Percentiles rank a stretch among this genome's conserved stretches.
Conservation (phyloP, 345 rosid species). For the Camelina sativa region DNA sequence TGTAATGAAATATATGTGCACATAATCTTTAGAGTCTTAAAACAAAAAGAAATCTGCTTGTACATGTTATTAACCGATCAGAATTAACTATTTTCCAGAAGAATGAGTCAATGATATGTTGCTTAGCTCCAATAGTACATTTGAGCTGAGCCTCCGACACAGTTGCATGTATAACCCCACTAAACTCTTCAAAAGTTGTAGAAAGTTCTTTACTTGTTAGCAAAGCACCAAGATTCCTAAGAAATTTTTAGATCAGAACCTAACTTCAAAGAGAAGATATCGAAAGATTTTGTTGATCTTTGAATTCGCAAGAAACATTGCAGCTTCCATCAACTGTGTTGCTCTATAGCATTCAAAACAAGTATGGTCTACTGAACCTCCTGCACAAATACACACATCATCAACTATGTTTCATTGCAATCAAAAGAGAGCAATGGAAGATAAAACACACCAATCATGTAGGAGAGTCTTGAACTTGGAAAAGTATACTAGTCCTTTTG, state of each 20-base stretch:
- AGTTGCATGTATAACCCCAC: not conserved
- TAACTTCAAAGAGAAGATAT: slow-evolving; percentile 4
- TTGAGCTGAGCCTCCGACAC: not conserved
- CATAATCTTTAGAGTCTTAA: not conserved
- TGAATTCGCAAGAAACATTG: not conserved
- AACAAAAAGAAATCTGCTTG: not conserved
- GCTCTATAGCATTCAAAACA: no score
- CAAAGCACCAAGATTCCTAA: slow-evolving; percentile 15
- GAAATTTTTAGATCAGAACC: not conserved
- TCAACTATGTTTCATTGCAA: not conserved
- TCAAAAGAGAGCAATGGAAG: not conserved
- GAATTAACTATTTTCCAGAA: not conserved
- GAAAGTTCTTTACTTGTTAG: not conserved
- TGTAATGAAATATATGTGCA: not conserved
- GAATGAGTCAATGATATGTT: not conserved
- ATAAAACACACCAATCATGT: slow-evolving; percentile 9
- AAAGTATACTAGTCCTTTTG: slow-evolving; percentile 59
- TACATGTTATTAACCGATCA: not conserved
- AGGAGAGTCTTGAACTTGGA: slow-evolving; percentile 47
- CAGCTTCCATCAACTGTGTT: slow-evolving; percentile 2
- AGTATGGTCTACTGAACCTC: not conserved
- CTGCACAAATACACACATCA: slow-evolving; percentile 12
- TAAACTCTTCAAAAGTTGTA: not conserved
- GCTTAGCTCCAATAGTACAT: no score
- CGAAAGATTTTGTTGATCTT: slow-evolving; percentile 19